Base-by-base conservation (phyloP, 306 rosid genomes). In the Ceratonia siliqua region DNA sequence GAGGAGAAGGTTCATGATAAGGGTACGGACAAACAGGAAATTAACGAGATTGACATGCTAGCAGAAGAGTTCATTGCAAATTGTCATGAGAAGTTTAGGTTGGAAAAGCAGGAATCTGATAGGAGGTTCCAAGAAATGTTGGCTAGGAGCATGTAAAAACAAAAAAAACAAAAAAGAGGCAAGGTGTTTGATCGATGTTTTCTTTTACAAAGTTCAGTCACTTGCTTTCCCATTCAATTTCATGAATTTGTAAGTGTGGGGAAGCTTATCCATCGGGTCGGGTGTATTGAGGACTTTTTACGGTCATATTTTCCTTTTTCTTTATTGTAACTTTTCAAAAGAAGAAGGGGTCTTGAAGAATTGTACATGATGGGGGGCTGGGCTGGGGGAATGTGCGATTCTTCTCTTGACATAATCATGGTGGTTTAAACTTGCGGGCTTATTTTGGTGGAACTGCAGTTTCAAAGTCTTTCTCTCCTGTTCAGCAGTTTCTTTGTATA, bases 91-190 rank as follows among this genome's bases (percentile, higher is more conserved):
- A 90, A 95, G 85, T 95, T 95, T 66, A 81, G 63, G 69, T 62
- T 95, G 93, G 99, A 95, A 82, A 95, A 95, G 86, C 96, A 90
- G 65, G 99, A 95, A 20, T 95, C 99, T 1, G 85, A 84, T 42
- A 82, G 99, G 71, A 90, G 86, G 75, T 92, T 87, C 80, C 93
- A 92, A 65, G 99, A 90, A 61, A 95, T 89, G 99, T 72, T 90
- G 72, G 93, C 93, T 12, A 90, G 98, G 61, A 84, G 90, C 83
- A 70, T 84, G 79, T 87, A 64, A 81, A 68, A 13, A 55, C 0
- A n/a, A 28, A 14, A n/a, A 57, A 57, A 14, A 22, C 25, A 28
- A 2, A 39, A 55, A 24, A 15, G 22, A 18, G 17, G 62, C 24
- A 39, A 30, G 30, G 15, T 32, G 30, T 3, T 57, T 64, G 7